phyloP scores from a whole-genome alignment of 768 basidiomycete genomes.

The Rhodotorula graminis region DNA sequence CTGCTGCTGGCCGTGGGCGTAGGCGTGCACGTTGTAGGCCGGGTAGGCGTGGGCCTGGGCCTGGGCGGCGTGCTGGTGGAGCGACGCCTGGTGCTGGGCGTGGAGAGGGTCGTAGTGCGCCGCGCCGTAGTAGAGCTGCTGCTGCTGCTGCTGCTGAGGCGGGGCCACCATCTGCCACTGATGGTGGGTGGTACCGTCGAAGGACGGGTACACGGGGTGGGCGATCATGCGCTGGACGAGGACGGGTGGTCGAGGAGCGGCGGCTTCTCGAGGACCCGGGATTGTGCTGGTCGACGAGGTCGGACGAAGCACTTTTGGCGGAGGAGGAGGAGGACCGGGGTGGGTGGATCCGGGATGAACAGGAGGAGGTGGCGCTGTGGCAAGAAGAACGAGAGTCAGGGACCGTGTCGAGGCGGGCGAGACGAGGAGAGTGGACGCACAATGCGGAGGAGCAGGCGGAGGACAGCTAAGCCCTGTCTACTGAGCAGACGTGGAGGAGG shows the following conservation, averaged over 20 bases:
- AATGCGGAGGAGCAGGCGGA: constrained; percentile 24
- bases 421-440: neutral
- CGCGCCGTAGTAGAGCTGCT: constrained; percentile 2
- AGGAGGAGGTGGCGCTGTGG: constrained; percentile 7
- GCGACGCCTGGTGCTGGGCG: constrained; percentile 19
- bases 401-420: neutral
- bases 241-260: constrained; percentile 22
- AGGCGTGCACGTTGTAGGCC: constrained; percentile 1
- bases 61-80: constrained; percentile 2
- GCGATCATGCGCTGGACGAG: constrained; percentile 21
- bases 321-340: neutral
- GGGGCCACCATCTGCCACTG: constrained; percentile 26
- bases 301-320: constrained; percentile 21
- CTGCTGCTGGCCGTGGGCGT: constrained; percentile 11
- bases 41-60: neutral
- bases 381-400: neutral
- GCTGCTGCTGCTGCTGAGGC: constrained; percentile 8
- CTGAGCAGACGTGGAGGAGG: neutral
- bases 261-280: constrained; percentile 30
- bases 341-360: neutral
- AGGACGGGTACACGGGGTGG: constrained; percentile 26
- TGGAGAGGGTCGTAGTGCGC: constrained; percentile 18
- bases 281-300: constrained; percentile 4
- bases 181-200: constrained; percentile 18
- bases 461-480: constrained; percentile 34